Conservation (phyloP, 1,139 yeast species). For the Zygoascus sp. region DNA sequence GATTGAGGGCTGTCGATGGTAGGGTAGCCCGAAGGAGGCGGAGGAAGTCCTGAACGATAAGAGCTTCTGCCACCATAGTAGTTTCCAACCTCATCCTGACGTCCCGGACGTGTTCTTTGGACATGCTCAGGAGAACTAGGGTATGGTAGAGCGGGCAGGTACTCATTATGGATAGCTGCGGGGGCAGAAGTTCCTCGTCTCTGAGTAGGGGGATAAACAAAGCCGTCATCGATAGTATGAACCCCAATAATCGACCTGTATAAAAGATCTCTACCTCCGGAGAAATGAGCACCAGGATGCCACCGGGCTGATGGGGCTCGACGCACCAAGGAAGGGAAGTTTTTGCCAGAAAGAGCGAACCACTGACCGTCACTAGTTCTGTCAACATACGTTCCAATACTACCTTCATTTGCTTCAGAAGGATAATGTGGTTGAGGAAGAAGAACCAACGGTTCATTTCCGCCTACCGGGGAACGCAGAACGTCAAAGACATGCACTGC, state of each 20-base stretch:
- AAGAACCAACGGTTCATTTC: slow-evolving; percentile 30
- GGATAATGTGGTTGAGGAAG: slow-evolving; percentile 38
- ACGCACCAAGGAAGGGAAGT: slow-evolving; percentile 75
- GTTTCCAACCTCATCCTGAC: slow-evolving; percentile 8
- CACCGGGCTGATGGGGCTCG: slow-evolving; percentile 58
- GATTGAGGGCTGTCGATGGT: slow-evolving; percentile 6
- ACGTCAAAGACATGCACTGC: slow-evolving; percentile 74
- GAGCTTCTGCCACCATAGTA: slow-evolving; percentile 7
- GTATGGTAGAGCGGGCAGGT: slow-evolving; percentile 9
- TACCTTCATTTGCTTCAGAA: slow-evolving; percentile 10
- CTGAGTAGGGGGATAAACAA: not conserved
- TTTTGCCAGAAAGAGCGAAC: slow-evolving; percentile 78
- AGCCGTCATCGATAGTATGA: slow-evolving; percentile 28
- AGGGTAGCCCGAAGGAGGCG: slow-evolving; percentile 2
- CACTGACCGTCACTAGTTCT: slow-evolving; percentile 65
- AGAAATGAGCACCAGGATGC: slow-evolving; percentile 24
- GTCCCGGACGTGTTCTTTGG: not conserved
- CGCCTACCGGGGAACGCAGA: slow-evolving; percentile 31
- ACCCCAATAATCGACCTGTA: slow-evolving; percentile 33
- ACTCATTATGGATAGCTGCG: slow-evolving; percentile 3
- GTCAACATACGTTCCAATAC: slow-evolving; percentile 55
- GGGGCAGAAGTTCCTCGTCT: slow-evolving; percentile 1
- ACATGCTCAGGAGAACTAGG: slow-evolving; percentile 7
- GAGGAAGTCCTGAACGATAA: slow-evolving; percentile 1
- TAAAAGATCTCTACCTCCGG: slow-evolving; percentile 17